Percentiles rank a stretch among this genome's conserved stretches.
Conservation (phyloP, 2,329 filamentous ascomycete species). For the Colletotrichum incanum region DNA sequence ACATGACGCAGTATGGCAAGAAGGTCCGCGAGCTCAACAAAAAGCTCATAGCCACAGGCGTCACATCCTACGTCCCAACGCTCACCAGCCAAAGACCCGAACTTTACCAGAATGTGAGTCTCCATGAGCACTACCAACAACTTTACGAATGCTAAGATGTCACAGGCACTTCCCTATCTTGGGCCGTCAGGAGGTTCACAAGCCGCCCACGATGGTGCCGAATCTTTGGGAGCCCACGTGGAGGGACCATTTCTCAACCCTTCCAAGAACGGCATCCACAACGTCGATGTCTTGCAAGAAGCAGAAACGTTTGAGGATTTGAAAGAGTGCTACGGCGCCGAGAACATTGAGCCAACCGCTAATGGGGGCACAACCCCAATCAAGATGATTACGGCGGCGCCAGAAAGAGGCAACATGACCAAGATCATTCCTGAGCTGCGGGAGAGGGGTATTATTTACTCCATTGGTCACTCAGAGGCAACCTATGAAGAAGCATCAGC, state of each 20-base stretch:
- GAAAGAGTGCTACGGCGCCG: slow-evolving; percentile 79
- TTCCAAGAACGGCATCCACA: slow-evolving; percentile 90
- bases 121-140: too few species aligned
- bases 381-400: slow-evolving; percentile 89
- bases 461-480: slow-evolving; percentile 89
- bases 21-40: slow-evolving; percentile 81
- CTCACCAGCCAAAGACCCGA: slow-evolving; percentile 86
- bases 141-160: slow-evolving; percentile 19
- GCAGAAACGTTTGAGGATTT: slow-evolving; percentile 77
- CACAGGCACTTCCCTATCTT: slow-evolving; percentile 79
- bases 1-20: slow-evolving; percentile 79
- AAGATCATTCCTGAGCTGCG: slow-evolving; percentile 77
- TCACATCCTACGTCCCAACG: slow-evolving; percentile 91
- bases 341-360: slow-evolving; percentile 70
- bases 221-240: slow-evolving; percentile 91
- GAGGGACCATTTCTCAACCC: slow-evolving; percentile 92
- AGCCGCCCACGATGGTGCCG: slow-evolving; percentile 78
- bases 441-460: slow-evolving; percentile 79
- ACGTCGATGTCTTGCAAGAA: slow-evolving; percentile 77
- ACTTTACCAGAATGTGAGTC: slow-evolving; percentile 81
- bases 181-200: slow-evolving; percentile 77
- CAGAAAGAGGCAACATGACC: slow-evolving; percentile 82
- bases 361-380: slow-evolving; percentile 62
- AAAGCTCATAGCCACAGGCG: slow-evolving; percentile 81
- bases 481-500: slow-evolving; percentile 85